phyloP scores from a whole-genome alignment of 2,329 filamentous ascomycete species.

The Monilinia laxa region DNA sequence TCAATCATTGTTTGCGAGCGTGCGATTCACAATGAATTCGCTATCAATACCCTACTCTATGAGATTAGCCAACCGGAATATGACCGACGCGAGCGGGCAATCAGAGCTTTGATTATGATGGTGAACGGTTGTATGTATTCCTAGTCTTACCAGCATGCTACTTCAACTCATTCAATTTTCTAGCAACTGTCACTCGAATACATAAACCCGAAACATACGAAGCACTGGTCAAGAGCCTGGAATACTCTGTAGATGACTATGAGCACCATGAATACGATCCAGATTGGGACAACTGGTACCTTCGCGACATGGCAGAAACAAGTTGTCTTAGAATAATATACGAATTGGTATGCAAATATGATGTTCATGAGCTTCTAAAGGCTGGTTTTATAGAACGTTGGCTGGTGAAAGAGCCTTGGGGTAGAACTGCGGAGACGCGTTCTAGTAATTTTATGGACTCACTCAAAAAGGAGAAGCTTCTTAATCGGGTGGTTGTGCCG shows the following conservation, averaged over 20 bases:
- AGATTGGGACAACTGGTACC: slow-evolving; percentile 61
- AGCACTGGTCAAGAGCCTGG: slow-evolving; percentile 60
- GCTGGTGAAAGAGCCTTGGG: slow-evolving; percentile 73
- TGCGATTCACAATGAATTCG: slow-evolving; percentile 57
- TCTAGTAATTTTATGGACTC: slow-evolving; percentile 51
- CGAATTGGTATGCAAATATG: slow-evolving; percentile 54
- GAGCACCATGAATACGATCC: slow-evolving; percentile 54
- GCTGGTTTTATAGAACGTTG: slow-evolving; percentile 69
- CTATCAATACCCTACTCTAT: slow-evolving; percentile 53
- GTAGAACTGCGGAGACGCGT: slow-evolving; percentile 53
- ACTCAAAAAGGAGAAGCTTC: slow-evolving; percentile 30
- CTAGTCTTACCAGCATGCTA: background rate
- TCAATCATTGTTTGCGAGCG: slow-evolving; percentile 57
- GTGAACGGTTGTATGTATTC: slow-evolving; percentile 48
- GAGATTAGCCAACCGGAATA: slow-evolving; percentile 60
- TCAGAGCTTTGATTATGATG: slow-evolving; percentile 57
- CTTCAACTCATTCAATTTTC: slow-evolving; percentile 21
- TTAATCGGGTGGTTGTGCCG: slow-evolving; percentile 50
- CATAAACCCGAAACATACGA: slow-evolving; percentile 40
- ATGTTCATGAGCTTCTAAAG: slow-evolving; percentile 56
- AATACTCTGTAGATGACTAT: slow-evolving; percentile 53
- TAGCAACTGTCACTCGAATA: slow-evolving; percentile 32
- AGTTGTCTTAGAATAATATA: slow-evolving; percentile 54
- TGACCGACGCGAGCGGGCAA: slow-evolving; percentile 56
- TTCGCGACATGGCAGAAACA: slow-evolving; percentile 62